Evolutionary conservation across 2,329 filamentous ascomycete species (phyloP).

Genomic region (Helminthosporium solani): DNA sequence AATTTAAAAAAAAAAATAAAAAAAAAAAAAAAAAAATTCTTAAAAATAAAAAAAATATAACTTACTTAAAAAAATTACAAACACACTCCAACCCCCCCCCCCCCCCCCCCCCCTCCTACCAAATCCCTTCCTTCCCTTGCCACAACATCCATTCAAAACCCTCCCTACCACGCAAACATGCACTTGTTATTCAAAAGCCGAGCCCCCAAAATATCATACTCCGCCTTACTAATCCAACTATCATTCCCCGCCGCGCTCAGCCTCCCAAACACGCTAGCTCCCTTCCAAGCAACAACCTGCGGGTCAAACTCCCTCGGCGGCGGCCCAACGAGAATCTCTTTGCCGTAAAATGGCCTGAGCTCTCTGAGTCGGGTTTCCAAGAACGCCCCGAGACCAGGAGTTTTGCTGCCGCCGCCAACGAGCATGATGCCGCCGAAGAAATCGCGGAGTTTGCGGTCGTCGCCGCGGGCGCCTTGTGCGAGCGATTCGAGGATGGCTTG

Average conservation of each 20-base stretch:
- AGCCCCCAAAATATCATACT: conserved; percentile 83
- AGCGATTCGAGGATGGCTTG: conserved; percentile 88
- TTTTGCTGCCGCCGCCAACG: conserved; percentile 42
- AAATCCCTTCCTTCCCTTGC: no score
- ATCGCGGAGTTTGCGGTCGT: conserved; percentile 91
- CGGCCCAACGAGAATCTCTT: conserved; percentile 67
- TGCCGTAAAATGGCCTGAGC: conserved; percentile 59
- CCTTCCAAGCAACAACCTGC: conserved; percentile 98
- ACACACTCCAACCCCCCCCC: no score
- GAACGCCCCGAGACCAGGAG: conserved; percentile 72
- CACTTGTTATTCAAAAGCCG: conserved; percentile 65
- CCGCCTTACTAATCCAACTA: conserved; percentile 84
- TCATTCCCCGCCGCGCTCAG: conserved; percentile 78
- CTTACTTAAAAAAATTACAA: no score
- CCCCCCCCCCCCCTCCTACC: no score
- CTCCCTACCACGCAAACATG: conserved; percentile 45
- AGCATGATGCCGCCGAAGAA: conserved; percentile 56
- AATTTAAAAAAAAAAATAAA: no score
- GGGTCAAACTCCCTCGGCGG: conserved; percentile 93
- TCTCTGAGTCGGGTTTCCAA: conserved; percentile 79
- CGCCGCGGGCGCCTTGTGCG: conserved; percentile 78
- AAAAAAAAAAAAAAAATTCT: no score
- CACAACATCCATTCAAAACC: no score
- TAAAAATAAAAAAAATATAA: no score
- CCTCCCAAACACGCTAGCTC: conserved; percentile 93